These are phyloP conservation scores for Setomelanomma holmii DNA, from an alignment of 2,329 filamentous ascomycete genomes.

Conservation along the genomic window DNA sequence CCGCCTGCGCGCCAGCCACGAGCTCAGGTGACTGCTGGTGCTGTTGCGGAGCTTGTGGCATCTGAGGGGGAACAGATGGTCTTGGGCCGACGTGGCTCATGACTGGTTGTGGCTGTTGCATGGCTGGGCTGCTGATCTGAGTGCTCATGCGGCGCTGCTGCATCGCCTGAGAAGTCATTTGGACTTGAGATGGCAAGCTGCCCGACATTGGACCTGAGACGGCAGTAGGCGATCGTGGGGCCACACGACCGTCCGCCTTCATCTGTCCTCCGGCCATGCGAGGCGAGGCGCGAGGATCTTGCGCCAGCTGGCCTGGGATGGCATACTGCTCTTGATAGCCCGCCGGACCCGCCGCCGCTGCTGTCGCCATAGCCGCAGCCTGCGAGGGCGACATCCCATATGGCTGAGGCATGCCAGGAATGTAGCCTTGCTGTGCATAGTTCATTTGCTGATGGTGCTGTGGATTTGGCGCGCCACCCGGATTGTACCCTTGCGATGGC, in stretches of 20 bases:
- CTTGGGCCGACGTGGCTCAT: constrained; percentile 71
- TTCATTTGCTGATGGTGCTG: constrained; percentile 74
- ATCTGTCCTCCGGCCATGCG: constrained; percentile 72
- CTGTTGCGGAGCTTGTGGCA: constrained; percentile 68
- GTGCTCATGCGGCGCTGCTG: constrained; percentile 52
- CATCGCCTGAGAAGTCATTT: constrained; percentile 47
- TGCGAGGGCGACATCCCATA: constrained; percentile 85
- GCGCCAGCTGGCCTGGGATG: constrained; percentile 66
- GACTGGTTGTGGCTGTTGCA: constrained; percentile 75
- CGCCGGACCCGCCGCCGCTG: constrained; percentile 83
- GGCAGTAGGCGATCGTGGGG: constrained; percentile 77
- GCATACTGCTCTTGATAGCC: constrained; percentile 67
- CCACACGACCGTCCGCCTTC: constrained; percentile 72
- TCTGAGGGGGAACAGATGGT: constrained; percentile 57
- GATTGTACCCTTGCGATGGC: constrained; percentile 73
- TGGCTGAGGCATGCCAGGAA: constrained; percentile 72
- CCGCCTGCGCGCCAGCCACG: constrained; percentile 68
- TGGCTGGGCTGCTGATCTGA: constrained; percentile 52
- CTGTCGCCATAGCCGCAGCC: constrained; percentile 92
- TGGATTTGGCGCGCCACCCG: constrained; percentile 67
- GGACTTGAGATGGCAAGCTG: constrained; percentile 47
- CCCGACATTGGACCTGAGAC: constrained; percentile 66
- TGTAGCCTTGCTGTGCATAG: constrained; percentile 81
- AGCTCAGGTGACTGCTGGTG: constrained; percentile 82
- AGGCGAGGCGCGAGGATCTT: constrained; percentile 71